Base-by-base conservation (phyloP, 2,329 filamentous ascomycete genomes). In the Aaosphaeria arxii region DNA sequence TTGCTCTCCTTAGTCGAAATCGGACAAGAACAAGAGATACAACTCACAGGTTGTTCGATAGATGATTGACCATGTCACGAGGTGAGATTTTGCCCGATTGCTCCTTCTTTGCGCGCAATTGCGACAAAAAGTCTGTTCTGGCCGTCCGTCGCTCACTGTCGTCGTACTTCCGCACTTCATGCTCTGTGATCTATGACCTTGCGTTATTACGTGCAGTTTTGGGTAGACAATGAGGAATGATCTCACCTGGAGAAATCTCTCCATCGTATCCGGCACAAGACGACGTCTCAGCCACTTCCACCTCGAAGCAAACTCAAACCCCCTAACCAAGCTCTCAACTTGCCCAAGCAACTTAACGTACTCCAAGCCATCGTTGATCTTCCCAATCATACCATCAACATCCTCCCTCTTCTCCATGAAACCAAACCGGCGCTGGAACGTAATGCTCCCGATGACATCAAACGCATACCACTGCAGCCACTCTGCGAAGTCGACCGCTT, bases 371-470 rank as follows among this genome's bases (percentile, higher is more conserved):
- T 24, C 17, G 17, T 24, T 24, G 17, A 36, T 36, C 7, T n/a
- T n/a, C n/a, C n/a, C n/a, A n/a, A 76, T 69, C 42, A 67, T 71
- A 6, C 64, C 64, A 29, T 68, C 66, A 45, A 72, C 56, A 49
- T 78, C 74, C 2, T 54, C 47, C 1, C 67, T 62, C 6, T 63
- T 54, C 29, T 74, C 57, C 44, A 76, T 59, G 52, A 75, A 77
- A 2, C 74, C 73, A 44, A 75, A 72, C 44, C 65, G 64, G 7
- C 63, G 60, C 13, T 73, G 67, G 40, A 74, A 76, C 17, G 65
- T 69, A 13, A 74, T 51, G 30, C 69, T 65, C 13, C 73, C 71
- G n/a, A 74, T 62, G 13, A 74, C 65, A 46, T 77, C 74, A 62
- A 72, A 75, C 4, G 73, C 59, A 47, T 67, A 71, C 66, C 65